Evolutionary conservation across 2,329 filamentous ascomycete genomes (phyloP), one percentile per base, ranked within the genome.

Genomic region (Beauveria scarabaeidicola): DNA sequence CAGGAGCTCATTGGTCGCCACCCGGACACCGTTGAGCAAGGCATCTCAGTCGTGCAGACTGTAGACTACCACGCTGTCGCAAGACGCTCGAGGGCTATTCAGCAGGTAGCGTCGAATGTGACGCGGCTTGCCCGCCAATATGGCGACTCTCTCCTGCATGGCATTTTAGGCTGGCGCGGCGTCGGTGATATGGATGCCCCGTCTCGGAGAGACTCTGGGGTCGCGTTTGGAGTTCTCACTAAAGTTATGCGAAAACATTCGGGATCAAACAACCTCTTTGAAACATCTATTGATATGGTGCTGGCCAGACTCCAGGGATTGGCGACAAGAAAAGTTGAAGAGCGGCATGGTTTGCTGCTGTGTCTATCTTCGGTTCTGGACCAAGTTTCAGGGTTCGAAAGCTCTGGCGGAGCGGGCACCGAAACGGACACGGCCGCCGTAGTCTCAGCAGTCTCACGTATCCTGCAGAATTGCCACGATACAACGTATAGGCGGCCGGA

Each of bases 1-100:
- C 94, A 99, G 69, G 94, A 99, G 70, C 80, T 99, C 15, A 88
- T 97, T 61, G 94, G 94, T 11, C 85, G 94, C 10, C 93, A 99
- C 73, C 93, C 94, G 0, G 87, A 97, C 66, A 91, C 83, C 0
- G 84, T 97, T 38, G 77, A 81, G 17, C 79, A 91, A 66, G 94
- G 93, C 0, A 97, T 99, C 60, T 74, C 84, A 46, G 80, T 97
- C 2, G 91, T 97, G 0, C 94, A 97, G 69, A 82, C 84, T 2
- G 90, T 97, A 1, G 94, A 99, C 69, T 99, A 97, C 68, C 91
- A 96, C 70, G 84, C 90, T 41, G 91, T 99, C 21, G 93, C 94
- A 3, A 81, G 95, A n/a, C 83, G 93, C 25, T 87, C 89, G 17
- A 83, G 90, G 64, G 93, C 92, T 3, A 87, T 96, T 66, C 81